Evolutionary conservation across 495 filamentous ascomycete species (phyloP).

Genomic region (Penicillium samsonianum): DNA sequence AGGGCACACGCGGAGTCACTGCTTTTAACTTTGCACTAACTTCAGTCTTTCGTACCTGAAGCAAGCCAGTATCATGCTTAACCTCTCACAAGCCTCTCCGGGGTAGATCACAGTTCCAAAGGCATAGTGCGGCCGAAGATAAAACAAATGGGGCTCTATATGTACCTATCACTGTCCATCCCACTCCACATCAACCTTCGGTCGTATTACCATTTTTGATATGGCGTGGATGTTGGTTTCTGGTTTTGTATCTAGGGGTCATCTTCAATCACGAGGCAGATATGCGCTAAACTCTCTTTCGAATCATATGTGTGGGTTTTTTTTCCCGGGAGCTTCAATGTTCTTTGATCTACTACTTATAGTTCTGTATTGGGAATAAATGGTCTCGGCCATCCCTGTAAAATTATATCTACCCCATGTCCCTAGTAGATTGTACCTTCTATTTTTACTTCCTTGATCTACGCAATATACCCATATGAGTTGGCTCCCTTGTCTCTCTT

Average conservation of each 20-base stretch:
- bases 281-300: neutral
- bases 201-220: constrained; percentile 26
- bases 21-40: too few species aligned
- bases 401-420: neutral
- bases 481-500: neutral
- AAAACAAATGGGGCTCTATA: constrained; percentile 30
- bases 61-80: neutral
- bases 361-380: neutral
- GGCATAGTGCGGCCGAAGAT: constrained; percentile 31
- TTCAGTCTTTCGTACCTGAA: neutral
- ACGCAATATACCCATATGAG: neutral
- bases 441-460: neutral
- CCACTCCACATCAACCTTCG: constrained; percentile 21
- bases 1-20: too few species aligned
- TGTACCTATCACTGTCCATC: constrained; percentile 27
- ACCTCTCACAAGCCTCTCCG: neutral
- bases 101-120: neutral
- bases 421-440: neutral
- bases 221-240: too few species aligned
- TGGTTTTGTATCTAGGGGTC: constrained; percentile 13
- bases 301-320: neutral
- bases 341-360: neutral
- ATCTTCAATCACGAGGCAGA: constrained; percentile 9
- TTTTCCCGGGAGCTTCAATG: neutral
- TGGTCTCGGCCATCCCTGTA: neutral